A percentile compares a stretch with the other conserved stretches of the same genome.
These are phyloP conservation scores for Podila clonocystis DNA, from an alignment of 192 early-diverging fungal species.

Conservation along the genomic window DNA sequence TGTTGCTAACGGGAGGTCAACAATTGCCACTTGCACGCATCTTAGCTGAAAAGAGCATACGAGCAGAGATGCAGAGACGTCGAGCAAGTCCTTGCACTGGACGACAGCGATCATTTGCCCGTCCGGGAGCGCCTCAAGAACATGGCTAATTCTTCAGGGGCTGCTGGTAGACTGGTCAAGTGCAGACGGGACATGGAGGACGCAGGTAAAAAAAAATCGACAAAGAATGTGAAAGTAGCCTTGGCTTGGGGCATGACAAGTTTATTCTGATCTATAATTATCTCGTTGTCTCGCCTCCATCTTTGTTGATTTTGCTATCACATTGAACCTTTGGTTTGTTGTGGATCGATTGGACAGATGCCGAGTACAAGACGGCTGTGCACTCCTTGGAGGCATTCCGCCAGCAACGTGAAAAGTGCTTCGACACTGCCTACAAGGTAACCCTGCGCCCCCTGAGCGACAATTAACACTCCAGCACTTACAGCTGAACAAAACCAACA, in stretches of 20 bases:
- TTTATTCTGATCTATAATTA: slow-evolving; percentile 13
- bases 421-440: slow-evolving; percentile 32
- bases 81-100: slow-evolving; percentile 27
- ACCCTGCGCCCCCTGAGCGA: background rate
- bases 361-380: slow-evolving; percentile 51
- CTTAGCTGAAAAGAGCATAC: slow-evolving; percentile 34
- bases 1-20: too few relatives aligned
- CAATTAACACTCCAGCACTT: too few relatives aligned
- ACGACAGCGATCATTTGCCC: slow-evolving; percentile 44
- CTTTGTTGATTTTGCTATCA: background rate
- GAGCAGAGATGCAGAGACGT: slow-evolving; percentile 43
- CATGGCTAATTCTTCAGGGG: slow-evolving; percentile 34
- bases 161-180: slow-evolving; percentile 42
- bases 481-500: too few relatives aligned
- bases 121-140: slow-evolving; percentile 46
- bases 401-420: slow-evolving; percentile 28
- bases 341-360: slow-evolving; percentile 14
- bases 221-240: background rate
- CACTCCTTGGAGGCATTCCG: slow-evolving; percentile 30
- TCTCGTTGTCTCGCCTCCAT: slow-evolving; percentile 1
- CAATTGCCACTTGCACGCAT: background rate
- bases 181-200: slow-evolving; percentile 48
- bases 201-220: slow-evolving; percentile 23
- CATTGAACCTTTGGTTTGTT: background rate
- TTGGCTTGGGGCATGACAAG: background rate